Conservation (phyloP, 257 asterid species). For the Solanum stenotomum region DNA sequence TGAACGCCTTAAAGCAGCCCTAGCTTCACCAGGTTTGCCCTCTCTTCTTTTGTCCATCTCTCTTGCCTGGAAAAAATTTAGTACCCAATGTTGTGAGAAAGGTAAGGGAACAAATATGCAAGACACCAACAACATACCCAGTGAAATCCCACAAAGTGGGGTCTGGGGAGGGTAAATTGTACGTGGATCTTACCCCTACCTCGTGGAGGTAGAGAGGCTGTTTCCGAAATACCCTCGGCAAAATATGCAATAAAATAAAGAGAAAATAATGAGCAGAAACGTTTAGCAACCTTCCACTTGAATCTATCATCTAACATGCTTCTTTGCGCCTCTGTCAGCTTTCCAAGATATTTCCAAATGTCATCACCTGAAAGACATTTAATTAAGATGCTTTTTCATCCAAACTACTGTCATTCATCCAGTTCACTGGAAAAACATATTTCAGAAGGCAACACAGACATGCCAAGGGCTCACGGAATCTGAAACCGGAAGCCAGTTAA, state of each 20-base stretch:
- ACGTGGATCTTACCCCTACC: background rate
- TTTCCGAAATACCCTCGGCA: background rate
- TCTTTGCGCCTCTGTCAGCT: conserved; percentile 92
- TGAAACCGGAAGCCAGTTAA: background rate
- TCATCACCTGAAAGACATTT: conserved; percentile 67
- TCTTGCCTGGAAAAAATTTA: conserved; percentile 55
- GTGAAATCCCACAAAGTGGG: background rate
- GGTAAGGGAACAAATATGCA: background rate
- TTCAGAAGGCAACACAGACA: background rate
- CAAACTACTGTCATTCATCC: background rate
- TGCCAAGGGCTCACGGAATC: background rate
- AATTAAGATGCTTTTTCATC: background rate
- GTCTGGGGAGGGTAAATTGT: background rate
- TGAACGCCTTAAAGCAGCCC: conserved; percentile 90
- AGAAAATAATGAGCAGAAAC: background rate
- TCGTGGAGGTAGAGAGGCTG: background rate
- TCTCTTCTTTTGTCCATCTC: conserved; percentile 97
- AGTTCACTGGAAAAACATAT: background rate
- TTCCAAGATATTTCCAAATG: conserved; percentile 95
- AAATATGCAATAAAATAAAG: background rate
- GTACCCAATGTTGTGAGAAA: background rate
- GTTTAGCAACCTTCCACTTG: conserved; percentile 81
- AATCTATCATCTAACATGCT: conserved; percentile 98
- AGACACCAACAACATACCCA: background rate
- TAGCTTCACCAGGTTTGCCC: conserved; percentile 94